Evolutionary conservation across 2,329 filamentous ascomycete genomes (phyloP).

Genomic region (Cercospora sesami): DNA sequence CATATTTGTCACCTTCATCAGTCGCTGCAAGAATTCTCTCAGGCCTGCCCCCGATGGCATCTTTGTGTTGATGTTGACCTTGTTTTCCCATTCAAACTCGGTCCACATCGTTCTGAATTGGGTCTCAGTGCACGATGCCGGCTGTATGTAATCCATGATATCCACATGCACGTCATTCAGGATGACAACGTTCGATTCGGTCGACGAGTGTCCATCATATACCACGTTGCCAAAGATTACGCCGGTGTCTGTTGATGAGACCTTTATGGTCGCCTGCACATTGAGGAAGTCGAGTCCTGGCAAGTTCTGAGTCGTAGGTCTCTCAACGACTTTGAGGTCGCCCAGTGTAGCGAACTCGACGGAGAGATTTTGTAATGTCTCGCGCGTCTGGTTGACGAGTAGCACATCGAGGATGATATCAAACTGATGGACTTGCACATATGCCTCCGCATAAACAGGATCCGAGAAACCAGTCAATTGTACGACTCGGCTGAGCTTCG

Average conservation of each 20-base stretch:
- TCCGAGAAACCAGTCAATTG: conserved; percentile 98
- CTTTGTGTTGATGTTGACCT: conserved; percentile 99
- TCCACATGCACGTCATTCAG: conserved; percentile 97
- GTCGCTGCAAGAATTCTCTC: conserved; percentile 84
- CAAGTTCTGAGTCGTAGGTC: conserved; percentile 93
- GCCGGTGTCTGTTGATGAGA: conserved; percentile 94
- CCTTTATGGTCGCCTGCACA: conserved; percentile 97
- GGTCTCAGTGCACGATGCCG: conserved; percentile 92
- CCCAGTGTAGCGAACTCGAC: conserved; percentile 98
- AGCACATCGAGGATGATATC: conserved; percentile 97
- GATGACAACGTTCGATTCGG: conserved; percentile 94
- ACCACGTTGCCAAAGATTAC: conserved; percentile 99
- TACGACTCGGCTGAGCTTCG: conserved; percentile 92
- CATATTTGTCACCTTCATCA: conserved; percentile 99
- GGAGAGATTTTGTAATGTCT: conserved; percentile 93
- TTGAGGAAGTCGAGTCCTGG: conserved; percentile 96
- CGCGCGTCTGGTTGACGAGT: conserved; percentile 93
- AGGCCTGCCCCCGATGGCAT: conserved; percentile 69
- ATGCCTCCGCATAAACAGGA: conserved; percentile 96
- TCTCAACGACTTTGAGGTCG: conserved; percentile 95
- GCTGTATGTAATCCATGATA: conserved; percentile 99
- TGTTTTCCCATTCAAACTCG: conserved; percentile 99
- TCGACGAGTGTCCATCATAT: conserved; percentile 89
- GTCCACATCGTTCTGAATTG: conserved; percentile 99
- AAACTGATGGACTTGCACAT: conserved; percentile 98